A percentile compares a stretch with the other conserved stretches of the same genome.
These are phyloP conservation scores for Mariannaea sp. DNA, from an alignment of 2,329 filamentous ascomycete genomes.

Conservation along the genomic window DNA sequence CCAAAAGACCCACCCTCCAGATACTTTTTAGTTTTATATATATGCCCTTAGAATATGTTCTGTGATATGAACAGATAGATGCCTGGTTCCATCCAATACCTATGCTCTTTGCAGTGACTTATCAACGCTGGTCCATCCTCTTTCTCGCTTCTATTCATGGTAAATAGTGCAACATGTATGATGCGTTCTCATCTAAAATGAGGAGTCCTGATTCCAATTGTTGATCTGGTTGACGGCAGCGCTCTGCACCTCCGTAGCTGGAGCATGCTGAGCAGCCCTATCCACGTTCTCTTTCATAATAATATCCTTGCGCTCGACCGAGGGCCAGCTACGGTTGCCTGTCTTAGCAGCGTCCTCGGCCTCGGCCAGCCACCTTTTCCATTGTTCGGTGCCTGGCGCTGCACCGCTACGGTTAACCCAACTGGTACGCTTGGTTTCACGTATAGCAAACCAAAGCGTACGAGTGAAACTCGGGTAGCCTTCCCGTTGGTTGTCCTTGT, in stretches of 20 bases:
- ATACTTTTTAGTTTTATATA: no score
- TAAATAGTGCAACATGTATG: neutral
- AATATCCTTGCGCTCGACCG: conserved; percentile 54
- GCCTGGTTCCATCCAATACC: no score
- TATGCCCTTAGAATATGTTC: no score
- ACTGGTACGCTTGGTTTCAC: conserved; percentile 55
- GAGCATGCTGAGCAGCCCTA: conserved; percentile 39
- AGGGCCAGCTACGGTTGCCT: conserved; percentile 47
- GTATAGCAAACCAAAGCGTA: conserved; percentile 63
- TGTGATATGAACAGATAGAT: no score
- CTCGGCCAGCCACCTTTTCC: conserved; percentile 59
- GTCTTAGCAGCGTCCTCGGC: conserved; percentile 48
- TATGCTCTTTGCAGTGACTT: no score
- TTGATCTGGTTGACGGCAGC: conserved; percentile 15
- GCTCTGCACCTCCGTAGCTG: conserved; percentile 35
- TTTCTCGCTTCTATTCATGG: neutral
- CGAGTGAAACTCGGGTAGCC: conserved; percentile 56
- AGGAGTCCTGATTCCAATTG: conserved; percentile 31
- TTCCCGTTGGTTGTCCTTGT: conserved; percentile 43
- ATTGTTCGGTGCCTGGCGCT: conserved; percentile 56
- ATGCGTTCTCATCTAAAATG: conserved; percentile 26
- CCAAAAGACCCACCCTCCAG: no score
- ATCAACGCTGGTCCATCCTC: no score
- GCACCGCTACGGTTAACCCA: conserved; percentile 60
- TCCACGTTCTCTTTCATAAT: conserved; percentile 49